Evolutionary conservation across 352 stramenopile species (phyloP).

Genomic region (Globisporangium apiculatum): DNA sequence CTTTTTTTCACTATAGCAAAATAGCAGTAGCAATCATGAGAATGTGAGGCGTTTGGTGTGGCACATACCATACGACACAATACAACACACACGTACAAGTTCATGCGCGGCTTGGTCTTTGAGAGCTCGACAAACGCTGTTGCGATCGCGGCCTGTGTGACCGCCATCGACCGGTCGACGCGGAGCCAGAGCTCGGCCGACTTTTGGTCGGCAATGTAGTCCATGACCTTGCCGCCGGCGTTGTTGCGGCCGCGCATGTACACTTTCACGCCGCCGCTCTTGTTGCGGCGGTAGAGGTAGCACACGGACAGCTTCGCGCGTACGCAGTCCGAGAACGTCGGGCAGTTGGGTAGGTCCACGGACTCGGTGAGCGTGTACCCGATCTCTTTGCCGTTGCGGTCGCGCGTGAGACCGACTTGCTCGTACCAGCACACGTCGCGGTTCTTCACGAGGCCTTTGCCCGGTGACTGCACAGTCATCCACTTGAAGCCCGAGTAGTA

Average conservation of each 20-base stretch:
- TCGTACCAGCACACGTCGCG: conserved; percentile 78
- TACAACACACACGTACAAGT: conserved; percentile 9
- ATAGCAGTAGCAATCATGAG: conserved; percentile 3
- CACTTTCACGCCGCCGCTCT: conserved; percentile 62
- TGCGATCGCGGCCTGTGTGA: conserved; percentile 46
- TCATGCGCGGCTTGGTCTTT: conserved; percentile 16
- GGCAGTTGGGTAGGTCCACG: conserved; percentile 62
- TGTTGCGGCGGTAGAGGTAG: conserved; percentile 71
- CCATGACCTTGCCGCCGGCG: conserved; percentile 56
- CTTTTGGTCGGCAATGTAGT: conserved; percentile 69
- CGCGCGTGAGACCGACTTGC: conserved; percentile 52
- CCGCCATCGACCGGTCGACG: conserved; percentile 41
- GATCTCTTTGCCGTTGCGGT: conserved; percentile 75
- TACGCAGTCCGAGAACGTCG: conserved; percentile 56
- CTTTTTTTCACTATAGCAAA: conserved; percentile 17
- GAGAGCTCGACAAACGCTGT: conserved; percentile 51
- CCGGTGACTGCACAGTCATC: conserved; percentile 66
- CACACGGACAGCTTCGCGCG: conserved; percentile 65
- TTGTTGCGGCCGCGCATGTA: conserved; percentile 77
- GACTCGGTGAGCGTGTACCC: conserved; percentile 73
- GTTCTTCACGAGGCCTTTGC: conserved; percentile 71
- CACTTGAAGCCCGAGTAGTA: conserved; percentile 80
- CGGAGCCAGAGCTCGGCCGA: conserved; percentile 67
- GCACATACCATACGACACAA: conserved; percentile 5
- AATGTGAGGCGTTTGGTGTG: background rate